phyloP scores from a whole-genome alignment of 306 rosid species.

The Hippophae gyantsensis region DNA sequence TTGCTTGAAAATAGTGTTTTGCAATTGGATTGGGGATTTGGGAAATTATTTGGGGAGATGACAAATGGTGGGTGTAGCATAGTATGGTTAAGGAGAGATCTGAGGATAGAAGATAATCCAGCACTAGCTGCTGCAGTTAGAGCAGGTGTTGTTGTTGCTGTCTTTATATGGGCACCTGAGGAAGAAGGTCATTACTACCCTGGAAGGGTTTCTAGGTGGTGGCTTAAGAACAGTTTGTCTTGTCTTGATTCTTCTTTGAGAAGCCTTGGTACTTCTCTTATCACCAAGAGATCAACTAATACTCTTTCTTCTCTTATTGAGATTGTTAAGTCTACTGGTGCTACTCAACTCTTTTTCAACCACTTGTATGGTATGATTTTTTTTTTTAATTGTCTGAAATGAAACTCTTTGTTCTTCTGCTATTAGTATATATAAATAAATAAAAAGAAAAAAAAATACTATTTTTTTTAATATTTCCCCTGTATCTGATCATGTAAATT shows the following conservation, averaged over 20 bases:
- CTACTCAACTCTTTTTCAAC: constrained; percentile 85
- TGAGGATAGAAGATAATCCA: constrained; percentile 91
- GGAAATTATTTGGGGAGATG: constrained; percentile 21
- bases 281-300: constrained; percentile 71
- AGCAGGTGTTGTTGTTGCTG: constrained; percentile 76
- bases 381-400: not conserved
- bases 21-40: not conserved
- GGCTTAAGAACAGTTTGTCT: constrained; percentile 88
- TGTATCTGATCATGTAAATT: too few relatives aligned
- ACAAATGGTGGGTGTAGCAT: constrained; percentile 90
- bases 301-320: constrained; percentile 77
- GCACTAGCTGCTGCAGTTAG: constrained; percentile 88
- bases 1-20: not conserved
- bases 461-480: too few relatives aligned
- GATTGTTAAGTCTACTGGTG: constrained; percentile 71
- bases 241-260: constrained; percentile 76
- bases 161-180: constrained; percentile 97
- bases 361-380: constrained; percentile 79
- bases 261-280: constrained; percentile 65
- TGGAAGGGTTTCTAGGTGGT: constrained; percentile 95
- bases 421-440: too few relatives aligned
- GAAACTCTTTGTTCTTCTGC: too few relatives aligned
- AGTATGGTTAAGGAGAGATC: constrained; percentile 99
- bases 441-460: too few relatives aligned
- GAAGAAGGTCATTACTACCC: constrained; percentile 89